These are phyloP conservation scores for Paecilomyces dactylethromorphus DNA, from an alignment of 2,329 filamentous ascomycete genomes.

Conservation along the genomic window DNA sequence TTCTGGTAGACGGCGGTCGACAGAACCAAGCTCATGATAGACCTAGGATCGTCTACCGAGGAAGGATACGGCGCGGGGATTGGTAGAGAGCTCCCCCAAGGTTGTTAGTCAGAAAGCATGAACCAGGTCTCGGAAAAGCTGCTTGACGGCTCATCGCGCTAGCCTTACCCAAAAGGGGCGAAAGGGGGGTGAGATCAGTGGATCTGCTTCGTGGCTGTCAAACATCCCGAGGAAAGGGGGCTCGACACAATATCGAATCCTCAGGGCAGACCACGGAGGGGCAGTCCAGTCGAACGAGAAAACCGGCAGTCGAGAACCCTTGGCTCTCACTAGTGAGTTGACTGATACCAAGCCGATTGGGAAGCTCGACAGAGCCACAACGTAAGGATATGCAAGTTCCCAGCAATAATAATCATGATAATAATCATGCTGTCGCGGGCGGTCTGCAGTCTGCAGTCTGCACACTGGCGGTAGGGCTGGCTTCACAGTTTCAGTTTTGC, in stretches of 20 bases:
- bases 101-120: not conserved
- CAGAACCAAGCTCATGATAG: not conserved
- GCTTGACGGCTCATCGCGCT: not conserved
- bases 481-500: not conserved
- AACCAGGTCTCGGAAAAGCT: not conserved
- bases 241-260: not conserved
- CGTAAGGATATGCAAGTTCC: not conserved
- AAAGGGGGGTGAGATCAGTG: conserved; percentile 1
- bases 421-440: too few relatives aligned
- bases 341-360: not conserved
- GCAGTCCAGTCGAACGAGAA: not conserved
- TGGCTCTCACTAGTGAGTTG: not conserved
- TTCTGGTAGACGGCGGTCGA: not conserved
- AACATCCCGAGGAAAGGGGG: not conserved
- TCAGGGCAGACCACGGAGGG: not conserved
- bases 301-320: not conserved
- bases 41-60: not conserved
- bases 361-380: not conserved
- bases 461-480: not conserved
- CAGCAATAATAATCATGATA: too few relatives aligned
- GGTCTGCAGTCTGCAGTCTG: too few relatives aligned
- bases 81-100: not conserved
- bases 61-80: not conserved
- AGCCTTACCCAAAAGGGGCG: not conserved
- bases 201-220: not conserved